These are phyloP conservation scores for Geranium brycei DNA, from an alignment of 345 rosid species.

Conservation along the genomic window DNA sequence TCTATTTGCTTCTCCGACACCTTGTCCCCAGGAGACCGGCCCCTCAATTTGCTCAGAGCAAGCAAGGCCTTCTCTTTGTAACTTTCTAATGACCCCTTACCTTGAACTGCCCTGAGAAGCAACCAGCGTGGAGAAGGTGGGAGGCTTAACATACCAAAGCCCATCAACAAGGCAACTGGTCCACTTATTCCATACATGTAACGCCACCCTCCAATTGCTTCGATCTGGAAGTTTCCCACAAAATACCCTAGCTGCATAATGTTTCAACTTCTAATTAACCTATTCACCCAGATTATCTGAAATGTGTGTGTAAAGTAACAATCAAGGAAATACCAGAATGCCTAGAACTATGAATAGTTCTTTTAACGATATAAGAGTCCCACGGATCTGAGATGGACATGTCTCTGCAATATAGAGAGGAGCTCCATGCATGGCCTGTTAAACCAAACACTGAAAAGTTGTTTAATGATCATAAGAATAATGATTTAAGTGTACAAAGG, in stretches of 20 bases:
- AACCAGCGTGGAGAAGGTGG: slow-evolving; percentile 98
- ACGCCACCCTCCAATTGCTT: slow-evolving; percentile 87
- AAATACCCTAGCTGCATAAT: slow-evolving; percentile 62
- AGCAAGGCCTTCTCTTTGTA: slow-evolving; percentile 64
- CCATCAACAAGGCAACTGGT: slow-evolving; percentile 68
- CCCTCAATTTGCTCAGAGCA: slow-evolving; percentile 71
- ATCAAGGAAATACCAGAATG: slow-evolving; percentile 51
- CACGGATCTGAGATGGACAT: slow-evolving; percentile 92
- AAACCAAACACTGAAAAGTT: slow-evolving; percentile 9
- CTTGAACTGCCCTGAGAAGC: slow-evolving; percentile 82
- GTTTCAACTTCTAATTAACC: slow-evolving; percentile 1
- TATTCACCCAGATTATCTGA: slow-evolving; percentile 1
- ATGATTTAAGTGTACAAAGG: not conserved
- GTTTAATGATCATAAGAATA: not conserved
- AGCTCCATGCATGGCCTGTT: slow-evolving; percentile 97
- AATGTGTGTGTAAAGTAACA: not conserved
- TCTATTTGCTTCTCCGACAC: slow-evolving; percentile 63
- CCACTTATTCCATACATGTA: slow-evolving; percentile 74
- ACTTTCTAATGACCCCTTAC: slow-evolving; percentile 58
- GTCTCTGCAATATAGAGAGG: slow-evolving; percentile 97
- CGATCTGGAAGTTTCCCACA: slow-evolving; percentile 74
- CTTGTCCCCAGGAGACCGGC: slow-evolving; percentile 59
- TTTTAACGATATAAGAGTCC: slow-evolving; percentile 81
- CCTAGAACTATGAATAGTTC: slow-evolving; percentile 89
- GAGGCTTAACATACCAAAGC: slow-evolving; percentile 80